phyloP scores from a whole-genome alignment of 164 flowering plant species.

The Dillenia turbinata region DNA sequence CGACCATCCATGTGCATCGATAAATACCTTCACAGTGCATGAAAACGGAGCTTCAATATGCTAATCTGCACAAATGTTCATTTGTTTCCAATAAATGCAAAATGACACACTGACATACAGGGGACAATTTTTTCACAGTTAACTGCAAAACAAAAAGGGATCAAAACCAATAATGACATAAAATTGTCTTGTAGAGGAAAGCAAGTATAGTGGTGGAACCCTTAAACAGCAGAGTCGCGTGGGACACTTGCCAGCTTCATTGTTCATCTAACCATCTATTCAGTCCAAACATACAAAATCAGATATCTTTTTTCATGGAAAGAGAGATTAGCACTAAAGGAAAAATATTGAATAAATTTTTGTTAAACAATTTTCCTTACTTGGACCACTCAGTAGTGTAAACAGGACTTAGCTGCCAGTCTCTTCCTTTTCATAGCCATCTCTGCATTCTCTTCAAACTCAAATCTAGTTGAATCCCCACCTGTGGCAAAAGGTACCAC shows the following conservation, averaged over 20 bases:
- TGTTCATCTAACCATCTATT: constrained; percentile 94
- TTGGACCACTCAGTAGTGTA: constrained; percentile 62
- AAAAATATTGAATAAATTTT: neutral
- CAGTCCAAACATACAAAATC: neutral
- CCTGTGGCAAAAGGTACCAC: constrained; percentile 81
- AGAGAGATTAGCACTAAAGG: neutral
- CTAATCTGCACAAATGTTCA: neutral
- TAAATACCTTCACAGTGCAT: constrained; percentile 51
- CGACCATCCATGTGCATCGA: constrained; percentile 97
- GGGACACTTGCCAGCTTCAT: constrained; percentile 77
- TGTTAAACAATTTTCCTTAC: constrained; percentile 37
- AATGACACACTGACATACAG: neutral
- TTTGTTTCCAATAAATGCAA: neutral
- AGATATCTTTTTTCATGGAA: neutral
- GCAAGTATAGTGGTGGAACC: constrained; percentile 1
- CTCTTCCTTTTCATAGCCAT: constrained; percentile 47
- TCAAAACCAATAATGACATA: neutral
- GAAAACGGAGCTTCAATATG: neutral
- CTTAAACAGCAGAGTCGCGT: constrained; percentile 93
- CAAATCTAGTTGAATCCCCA: constrained; percentile 56
- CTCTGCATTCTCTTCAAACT: constrained; percentile 62
- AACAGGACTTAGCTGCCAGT: constrained; percentile 86
- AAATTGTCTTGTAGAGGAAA: neutral
- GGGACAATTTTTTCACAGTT: neutral
- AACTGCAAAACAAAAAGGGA: neutral